Evolutionary conservation across 2,329 filamentous ascomycete genomes (phyloP).

Genomic region (Colletotrichum falcatum): DNA sequence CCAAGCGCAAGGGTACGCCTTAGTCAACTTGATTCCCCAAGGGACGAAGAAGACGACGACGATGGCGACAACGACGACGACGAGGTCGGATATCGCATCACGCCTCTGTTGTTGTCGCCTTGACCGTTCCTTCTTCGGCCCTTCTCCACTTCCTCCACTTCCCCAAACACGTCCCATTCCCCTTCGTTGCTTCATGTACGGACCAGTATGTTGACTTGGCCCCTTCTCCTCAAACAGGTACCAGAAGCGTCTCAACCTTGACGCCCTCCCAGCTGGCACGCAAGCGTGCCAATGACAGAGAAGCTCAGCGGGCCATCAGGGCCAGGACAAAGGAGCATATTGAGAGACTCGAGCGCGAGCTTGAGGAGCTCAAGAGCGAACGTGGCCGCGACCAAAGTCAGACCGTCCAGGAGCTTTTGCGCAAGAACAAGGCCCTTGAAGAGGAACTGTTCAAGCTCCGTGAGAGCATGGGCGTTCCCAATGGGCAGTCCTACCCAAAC

Average conservation of each 20-base stretch:
- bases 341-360: slow-evolving; percentile 79
- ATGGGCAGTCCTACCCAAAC: slow-evolving; percentile 56
- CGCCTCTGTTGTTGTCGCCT: neutral
- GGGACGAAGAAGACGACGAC: neutral
- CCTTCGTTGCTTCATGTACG: slow-evolving; percentile 4
- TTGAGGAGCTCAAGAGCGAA: slow-evolving; percentile 74
- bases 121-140: neutral
- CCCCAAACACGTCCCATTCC: slow-evolving; percentile 30
- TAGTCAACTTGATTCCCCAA: neutral
- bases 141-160: neutral
- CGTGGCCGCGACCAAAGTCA: slow-evolving; percentile 62
- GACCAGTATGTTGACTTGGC: slow-evolving; percentile 25
- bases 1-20: slow-evolving; percentile 60
- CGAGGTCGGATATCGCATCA: neutral
- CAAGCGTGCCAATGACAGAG: slow-evolving; percentile 91
- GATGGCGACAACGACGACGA: neutral
- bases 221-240: slow-evolving; percentile 53
- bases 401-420: slow-evolving; percentile 64
- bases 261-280: slow-evolving; percentile 89
- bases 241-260: slow-evolving; percentile 86
- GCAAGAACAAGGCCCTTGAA: slow-evolving; percentile 66
- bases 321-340: slow-evolving; percentile 90
- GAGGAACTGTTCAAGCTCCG: slow-evolving; percentile 61
- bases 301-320: slow-evolving; percentile 88
- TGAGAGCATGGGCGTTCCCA: slow-evolving; percentile 58